A percentile compares a stretch with the other conserved stretches of the same genome.
Conservation (phyloP, 352 stramenopile species). For the Phytophthora rubi region DNA sequence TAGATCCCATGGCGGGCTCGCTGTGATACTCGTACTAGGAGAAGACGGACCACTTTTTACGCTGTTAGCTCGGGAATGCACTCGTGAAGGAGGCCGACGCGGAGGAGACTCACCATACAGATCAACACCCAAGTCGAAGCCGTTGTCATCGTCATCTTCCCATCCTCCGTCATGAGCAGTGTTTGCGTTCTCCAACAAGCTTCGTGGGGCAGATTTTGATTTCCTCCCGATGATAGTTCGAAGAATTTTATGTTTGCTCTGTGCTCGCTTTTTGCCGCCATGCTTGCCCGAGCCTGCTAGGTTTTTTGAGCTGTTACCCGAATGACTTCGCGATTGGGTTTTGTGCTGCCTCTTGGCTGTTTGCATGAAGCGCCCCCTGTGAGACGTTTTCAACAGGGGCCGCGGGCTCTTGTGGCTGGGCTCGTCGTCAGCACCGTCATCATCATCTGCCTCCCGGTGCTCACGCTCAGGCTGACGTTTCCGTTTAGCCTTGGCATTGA, state of each 20-base stretch:
- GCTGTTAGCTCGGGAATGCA: slow-evolving; percentile 24
- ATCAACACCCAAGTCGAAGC: slow-evolving; percentile 31
- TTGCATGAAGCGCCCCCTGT: slow-evolving; percentile 23
- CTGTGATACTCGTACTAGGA: slow-evolving; percentile 17
- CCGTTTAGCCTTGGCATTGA: not conserved
- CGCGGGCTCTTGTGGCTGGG: slow-evolving; percentile 12
- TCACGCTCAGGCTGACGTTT: not conserved
- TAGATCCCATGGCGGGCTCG: slow-evolving; percentile 16
- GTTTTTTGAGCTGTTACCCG: not conserved
- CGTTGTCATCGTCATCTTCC: slow-evolving; percentile 30
- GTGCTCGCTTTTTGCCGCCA: slow-evolving; percentile 3
- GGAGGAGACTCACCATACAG: slow-evolving; percentile 35
- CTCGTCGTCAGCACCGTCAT: not conserved
- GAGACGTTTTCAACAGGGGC: slow-evolving; percentile 34
- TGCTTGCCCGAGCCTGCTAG: not conserved
- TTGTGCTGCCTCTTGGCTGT: slow-evolving; percentile 3
- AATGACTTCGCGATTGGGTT: not conserved
- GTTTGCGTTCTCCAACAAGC: slow-evolving; percentile 8
- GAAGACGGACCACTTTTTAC: slow-evolving; percentile 15
- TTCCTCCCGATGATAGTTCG: slow-evolving; percentile 19
- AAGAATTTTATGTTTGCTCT: not conserved
- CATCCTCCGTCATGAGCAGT: slow-evolving; percentile 7
- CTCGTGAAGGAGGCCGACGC: slow-evolving; percentile 31
- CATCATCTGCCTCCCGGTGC: not conserved
- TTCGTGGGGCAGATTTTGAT: slow-evolving; percentile 19